Evolutionary conservation across 768 basidiomycete species (phyloP), one percentile per base, ranked within the genome.

Genomic region (Ephemerocybe angulata): DNA sequence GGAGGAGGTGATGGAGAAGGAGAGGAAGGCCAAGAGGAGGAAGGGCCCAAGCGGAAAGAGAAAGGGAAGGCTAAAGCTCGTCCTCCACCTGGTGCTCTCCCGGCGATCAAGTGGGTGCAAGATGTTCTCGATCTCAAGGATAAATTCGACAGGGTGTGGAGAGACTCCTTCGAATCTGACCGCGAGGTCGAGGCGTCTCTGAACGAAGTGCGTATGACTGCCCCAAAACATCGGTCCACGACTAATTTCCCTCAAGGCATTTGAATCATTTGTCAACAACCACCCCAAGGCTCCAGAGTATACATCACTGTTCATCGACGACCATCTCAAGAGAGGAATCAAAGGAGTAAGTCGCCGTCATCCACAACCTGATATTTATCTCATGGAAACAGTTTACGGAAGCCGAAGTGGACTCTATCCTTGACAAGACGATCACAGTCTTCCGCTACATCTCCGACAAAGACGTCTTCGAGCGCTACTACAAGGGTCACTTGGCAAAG

Each of bases 381-480:
- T 46, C 13, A 43, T 46, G 2, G 30, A 54, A 58, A 30, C 24
- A 98, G 97, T 98, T 97, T 95, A 84, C 90, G 25, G 97, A 98
- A 55, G 76, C 79, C 19, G 97, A 99, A 65, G 87, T 98, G 50
- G 96, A 98, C 62, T 68, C 69, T 30, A 83, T 96, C 4, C 74
- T 99, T 56, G 96, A 98, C 65, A 98, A 97, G 74, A 95, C 97
- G 0, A 97, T 98, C 69, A 90, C 86, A 1, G 83, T 98, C 27
- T 99, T 99, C 82, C 83, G 96, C 47, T 99, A 85, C 73, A 78
- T 98, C 54, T 80, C 85, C 1, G 95, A 98, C 70, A 98, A 98
- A 71, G 97, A 99, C 65, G 83, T 93, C 13, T 99, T 99, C 66
- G 97, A 99, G 69, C 83, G 91, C 30, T 98, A 98, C 69, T 99